Evolutionary conservation across 441 rosid species (phyloP).

Genomic region (Geranium incanum): DNA sequence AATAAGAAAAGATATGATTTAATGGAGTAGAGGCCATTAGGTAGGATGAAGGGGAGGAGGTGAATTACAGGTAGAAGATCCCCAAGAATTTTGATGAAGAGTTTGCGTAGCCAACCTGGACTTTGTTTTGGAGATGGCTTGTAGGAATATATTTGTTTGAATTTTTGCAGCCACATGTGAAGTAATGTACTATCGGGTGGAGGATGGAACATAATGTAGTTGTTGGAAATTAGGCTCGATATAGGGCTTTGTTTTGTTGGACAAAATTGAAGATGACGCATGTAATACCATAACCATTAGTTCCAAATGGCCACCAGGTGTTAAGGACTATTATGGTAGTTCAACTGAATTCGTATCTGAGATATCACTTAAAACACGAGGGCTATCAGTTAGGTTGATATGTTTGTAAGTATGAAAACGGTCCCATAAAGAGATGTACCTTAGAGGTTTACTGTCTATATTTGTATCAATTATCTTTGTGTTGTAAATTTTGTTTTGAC

Average conservation of each 20-base stretch:
- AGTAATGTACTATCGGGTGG: background rate
- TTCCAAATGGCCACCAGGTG: background rate
- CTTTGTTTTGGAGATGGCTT: background rate
- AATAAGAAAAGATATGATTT: background rate
- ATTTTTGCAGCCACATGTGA: background rate
- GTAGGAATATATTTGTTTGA: background rate
- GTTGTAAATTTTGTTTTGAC: background rate
- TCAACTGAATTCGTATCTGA: background rate
- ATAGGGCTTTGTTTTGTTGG: background rate
- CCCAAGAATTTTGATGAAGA: background rate
- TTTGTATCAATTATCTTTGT: background rate
- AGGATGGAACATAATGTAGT: background rate
- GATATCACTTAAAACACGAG: background rate
- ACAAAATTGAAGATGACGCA: background rate
- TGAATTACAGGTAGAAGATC: background rate
- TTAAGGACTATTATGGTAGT: background rate
- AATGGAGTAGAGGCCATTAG: background rate
- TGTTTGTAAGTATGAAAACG: background rate
- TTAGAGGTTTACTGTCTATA: background rate
- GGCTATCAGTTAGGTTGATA: background rate
- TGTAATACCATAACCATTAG: background rate
- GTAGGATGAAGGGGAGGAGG: background rate
- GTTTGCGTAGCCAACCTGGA: background rate
- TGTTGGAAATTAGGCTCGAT: background rate
- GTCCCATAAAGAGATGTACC: background rate